Base-by-base conservation (phyloP, 202 grass and related monocot species). In the Bolboschoenoplectus hybrid region DNA sequence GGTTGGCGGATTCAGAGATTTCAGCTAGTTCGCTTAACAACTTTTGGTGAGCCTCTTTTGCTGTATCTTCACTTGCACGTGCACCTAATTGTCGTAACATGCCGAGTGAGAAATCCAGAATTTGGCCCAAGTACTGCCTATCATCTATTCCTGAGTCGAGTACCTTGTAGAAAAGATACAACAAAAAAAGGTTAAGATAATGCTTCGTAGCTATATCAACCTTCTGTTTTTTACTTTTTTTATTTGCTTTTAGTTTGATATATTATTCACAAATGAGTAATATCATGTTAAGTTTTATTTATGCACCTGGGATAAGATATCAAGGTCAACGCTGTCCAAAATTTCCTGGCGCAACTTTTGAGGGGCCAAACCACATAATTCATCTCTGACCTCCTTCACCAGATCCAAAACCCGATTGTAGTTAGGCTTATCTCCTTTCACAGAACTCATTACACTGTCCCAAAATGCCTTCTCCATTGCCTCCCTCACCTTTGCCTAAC, bases 391-490 rank as follows among this genome's bases (percentile, higher is more conserved):
- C 88, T 96, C 93, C 89, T 91, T 96, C 56, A 99, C 92, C 41
- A 99, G 90, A 74, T 87, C 88, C 68, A 99, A 67, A 82, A 99
- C 45, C 61, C 89, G 88, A 74, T 81, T 89, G 47, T 94, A 96
- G 80, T 99, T 90, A 69, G 97, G 93, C 57, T 63, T 88, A 56
- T 94, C 92, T 86, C 85, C 90, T 80, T 70, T 90, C 83, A 99
- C 78, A 2, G 91, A 91, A 57, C 94, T 83, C 51, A 90, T 87
- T 73, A 99, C 85, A 74, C 85, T 39, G 70, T 96, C 93, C 97
- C 97, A 99, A 83, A 96, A 99, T 62, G 92, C 93, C 81, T 88
- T 96, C 76, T 96, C 89, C 92, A 99, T 99, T 35, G 89, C 89
- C 85, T 92, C 90, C 85, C 82, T 94, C 80, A 99, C 86, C 86